Percentiles rank a stretch among this genome's conserved stretches.
phyloP scores from a whole-genome alignment of 345 rosid species.

The Geranium brycei region DNA sequence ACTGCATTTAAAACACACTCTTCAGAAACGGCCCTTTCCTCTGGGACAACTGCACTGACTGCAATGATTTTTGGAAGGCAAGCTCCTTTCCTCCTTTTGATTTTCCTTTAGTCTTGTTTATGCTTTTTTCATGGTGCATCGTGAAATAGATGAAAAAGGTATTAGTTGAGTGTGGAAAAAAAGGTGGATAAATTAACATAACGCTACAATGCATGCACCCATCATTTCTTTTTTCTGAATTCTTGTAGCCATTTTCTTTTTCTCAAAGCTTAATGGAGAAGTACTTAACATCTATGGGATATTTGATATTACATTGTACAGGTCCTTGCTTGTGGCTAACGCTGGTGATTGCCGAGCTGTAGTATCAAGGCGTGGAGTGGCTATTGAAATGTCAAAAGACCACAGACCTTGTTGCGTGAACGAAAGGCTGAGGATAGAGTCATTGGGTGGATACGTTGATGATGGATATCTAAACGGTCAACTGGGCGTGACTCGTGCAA shows the following conservation, averaged over 20 bases:
- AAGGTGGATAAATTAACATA: no score
- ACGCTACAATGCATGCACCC: no score
- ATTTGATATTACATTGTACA: slow-evolving; percentile 4
- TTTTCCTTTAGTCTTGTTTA: not conserved
- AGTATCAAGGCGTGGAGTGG: slow-evolving; percentile 45
- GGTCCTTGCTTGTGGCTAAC: slow-evolving; percentile 79
- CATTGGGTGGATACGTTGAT: slow-evolving; percentile 48
- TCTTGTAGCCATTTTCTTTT: not conserved
- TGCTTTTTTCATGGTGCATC: no score
- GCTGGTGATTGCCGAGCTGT: slow-evolving; percentile 92
- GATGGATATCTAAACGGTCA: slow-evolving; percentile 69
- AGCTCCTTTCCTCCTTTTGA: slow-evolving; percentile 6
- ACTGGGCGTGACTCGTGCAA: slow-evolving; percentile 60
- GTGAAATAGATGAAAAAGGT: no score
- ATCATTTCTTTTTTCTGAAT: not conserved
- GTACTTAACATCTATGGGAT: not conserved
- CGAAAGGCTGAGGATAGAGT: slow-evolving; percentile 51
- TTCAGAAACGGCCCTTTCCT: slow-evolving; percentile 34
- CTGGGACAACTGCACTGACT: slow-evolving; percentile 83
- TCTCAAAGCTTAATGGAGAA: not conserved
- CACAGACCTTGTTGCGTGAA: slow-evolving; percentile 50
- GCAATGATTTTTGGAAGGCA: slow-evolving; percentile 76
- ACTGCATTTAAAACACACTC: slow-evolving; percentile 49
- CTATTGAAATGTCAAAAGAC: slow-evolving; percentile 64
- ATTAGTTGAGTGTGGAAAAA: no score